Percentiles rank a stretch among this genome's conserved stretches.
These are phyloP conservation scores for Ogataea trehaloabstinens DNA, from an alignment of 805 yeast species.

Conservation along the genomic window DNA sequence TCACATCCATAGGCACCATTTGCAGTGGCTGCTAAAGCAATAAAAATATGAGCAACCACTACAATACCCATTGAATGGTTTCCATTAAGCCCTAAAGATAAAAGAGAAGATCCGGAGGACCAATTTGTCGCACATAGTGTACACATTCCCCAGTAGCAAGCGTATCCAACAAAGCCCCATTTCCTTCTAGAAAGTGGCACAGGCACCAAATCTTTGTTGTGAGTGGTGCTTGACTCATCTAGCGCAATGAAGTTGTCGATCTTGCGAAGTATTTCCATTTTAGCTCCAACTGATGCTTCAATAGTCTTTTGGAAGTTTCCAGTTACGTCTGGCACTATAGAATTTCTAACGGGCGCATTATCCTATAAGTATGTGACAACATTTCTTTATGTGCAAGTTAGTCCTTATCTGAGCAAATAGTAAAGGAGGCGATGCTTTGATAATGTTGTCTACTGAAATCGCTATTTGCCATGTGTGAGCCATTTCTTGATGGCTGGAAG, in stretches of 20 bases:
- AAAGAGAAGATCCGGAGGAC: slow-evolving; percentile 41
- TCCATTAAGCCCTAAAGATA: slow-evolving; percentile 45
- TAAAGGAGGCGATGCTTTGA: too few species aligned
- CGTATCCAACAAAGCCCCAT: slow-evolving; percentile 33
- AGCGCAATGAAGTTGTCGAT: slow-evolving; percentile 1
- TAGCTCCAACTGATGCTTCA: not conserved
- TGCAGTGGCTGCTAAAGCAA: slow-evolving; percentile 41
- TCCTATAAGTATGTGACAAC: too few species aligned
- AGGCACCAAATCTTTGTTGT: slow-evolving; percentile 32
- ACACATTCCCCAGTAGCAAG: slow-evolving; percentile 24
- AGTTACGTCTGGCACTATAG: too few species aligned
- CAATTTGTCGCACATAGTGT: slow-evolving; percentile 27
- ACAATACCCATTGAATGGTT: slow-evolving; percentile 44
- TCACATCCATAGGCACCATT: slow-evolving; percentile 49
- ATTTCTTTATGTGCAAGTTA: too few species aligned
- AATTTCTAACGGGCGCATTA: too few species aligned
- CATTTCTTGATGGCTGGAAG: too few species aligned
- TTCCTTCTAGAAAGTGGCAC: slow-evolving; percentile 36
- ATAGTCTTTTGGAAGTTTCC: not conserved
- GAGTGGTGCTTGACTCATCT: not conserved
- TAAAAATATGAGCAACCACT: slow-evolving; percentile 46
- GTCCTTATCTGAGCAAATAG: too few species aligned
- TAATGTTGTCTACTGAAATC: too few species aligned
- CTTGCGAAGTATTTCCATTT: not conserved
- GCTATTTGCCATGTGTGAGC: too few species aligned